Evolutionary conservation across 768 basidiomycete genomes (phyloP), one percentile per base, ranked within the genome.

Genomic region (Pleurotus ostreatus): DNA sequence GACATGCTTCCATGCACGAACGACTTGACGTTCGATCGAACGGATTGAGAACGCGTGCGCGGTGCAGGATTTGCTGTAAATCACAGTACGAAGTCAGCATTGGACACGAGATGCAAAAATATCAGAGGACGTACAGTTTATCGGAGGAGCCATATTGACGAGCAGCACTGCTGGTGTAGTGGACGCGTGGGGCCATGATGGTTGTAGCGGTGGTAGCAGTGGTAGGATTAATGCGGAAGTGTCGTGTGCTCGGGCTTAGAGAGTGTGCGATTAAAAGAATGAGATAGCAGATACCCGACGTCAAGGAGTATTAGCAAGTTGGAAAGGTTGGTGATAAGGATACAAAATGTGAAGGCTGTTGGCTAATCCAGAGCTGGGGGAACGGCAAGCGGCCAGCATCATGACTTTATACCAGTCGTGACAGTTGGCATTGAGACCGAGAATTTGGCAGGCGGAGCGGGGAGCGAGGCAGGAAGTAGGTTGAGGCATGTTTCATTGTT

Each of bases 341-440:
- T 49, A 49, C 38, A 49, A 16, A 53, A 20, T 37, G 38, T 13
- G 6, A 16, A 41, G 23, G 16, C 37, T 20, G 39, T 20, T 39
- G 51, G 51, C 51, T 53, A 53, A 53, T 18, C 51, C 51, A 53
- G 51, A 53, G 51, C 51, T 53, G 22, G 51, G 49, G 38, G 22
- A 53, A 39, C 48, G 9, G 20, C 15, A 20, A 20, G 22, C 6
- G 38, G 23, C n/a, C 38, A 18, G 38, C 51, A 30, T 25, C 37
- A 30, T 8, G n/a, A 18, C 51, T 53, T 53, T 53, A 53, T 53
- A 53, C 39, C 41, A n/a, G 41, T n/a, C 4, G 41, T 49, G 20
- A 20, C n/a, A 34, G 16, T 34, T 12, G 20, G 48, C 15, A 26
- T 15, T 49, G 48, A 49, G 15, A 49, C 48, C 25, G 26, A 34